Evolutionary conservation across 2,329 filamentous ascomycete genomes (phyloP).

Genomic region (Botrytis squamosa): DNA sequence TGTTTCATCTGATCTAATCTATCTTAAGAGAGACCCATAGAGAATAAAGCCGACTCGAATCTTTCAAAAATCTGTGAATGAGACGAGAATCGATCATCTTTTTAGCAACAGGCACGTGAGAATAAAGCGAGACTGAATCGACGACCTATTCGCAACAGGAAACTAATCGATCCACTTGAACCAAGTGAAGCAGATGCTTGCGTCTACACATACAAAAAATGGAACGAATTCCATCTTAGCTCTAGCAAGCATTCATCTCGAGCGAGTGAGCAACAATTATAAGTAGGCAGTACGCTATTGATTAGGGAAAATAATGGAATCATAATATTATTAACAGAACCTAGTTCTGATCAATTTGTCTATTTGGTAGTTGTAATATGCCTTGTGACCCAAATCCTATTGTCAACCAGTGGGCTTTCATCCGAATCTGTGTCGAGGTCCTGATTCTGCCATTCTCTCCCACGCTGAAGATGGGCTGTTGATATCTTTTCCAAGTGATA

Average conservation of each 20-base stretch:
- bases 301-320: background rate
- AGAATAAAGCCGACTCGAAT: too few relatives aligned
- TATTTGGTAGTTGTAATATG: background rate
- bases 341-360: background rate
- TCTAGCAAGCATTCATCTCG: background rate
- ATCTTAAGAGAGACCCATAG: background rate
- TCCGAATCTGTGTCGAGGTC: background rate
- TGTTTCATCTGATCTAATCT: background rate
- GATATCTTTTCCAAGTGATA: background rate
- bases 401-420: background rate
- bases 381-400: slow-evolving; percentile 8
- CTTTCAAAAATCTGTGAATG: too few relatives aligned
- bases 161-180: background rate
- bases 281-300: background rate
- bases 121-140: background rate
- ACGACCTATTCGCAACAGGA: too few relatives aligned
- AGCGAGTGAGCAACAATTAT: background rate
- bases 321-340: background rate
- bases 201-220: background rate
- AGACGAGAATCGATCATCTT: too few relatives aligned
- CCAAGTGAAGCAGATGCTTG: background rate
- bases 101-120: too few relatives aligned
- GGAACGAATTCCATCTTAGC: background rate
- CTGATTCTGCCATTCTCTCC: background rate
- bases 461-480: background rate